Evolutionary conservation across 352 stramenopile species (phyloP).

Genomic region (Pythium biforme): DNA sequence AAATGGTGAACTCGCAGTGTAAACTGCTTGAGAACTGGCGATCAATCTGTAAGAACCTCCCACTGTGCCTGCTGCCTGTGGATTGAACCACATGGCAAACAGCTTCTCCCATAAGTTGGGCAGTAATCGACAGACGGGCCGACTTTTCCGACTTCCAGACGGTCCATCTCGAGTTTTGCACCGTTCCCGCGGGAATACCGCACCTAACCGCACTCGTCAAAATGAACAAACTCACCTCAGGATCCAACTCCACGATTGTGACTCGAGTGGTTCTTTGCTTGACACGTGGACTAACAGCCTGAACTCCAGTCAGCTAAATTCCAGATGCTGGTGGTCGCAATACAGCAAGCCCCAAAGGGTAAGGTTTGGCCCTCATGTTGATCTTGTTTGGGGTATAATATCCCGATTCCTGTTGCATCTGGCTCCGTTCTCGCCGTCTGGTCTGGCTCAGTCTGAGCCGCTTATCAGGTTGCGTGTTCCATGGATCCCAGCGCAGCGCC

Average conservation of each 20-base stretch:
- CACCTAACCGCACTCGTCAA: conserved; percentile 6
- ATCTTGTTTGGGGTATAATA: too few species aligned
- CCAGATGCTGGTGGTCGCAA: too few species aligned
- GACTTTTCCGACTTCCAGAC: neutral
- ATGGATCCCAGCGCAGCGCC: neutral
- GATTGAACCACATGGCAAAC: conserved; percentile 6
- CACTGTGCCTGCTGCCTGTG: conserved; percentile 2
- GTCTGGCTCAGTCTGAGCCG: neutral
- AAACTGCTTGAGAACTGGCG: neutral
- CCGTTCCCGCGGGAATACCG: too few species aligned
- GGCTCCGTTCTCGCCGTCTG: neutral
- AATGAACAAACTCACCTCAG: neutral
- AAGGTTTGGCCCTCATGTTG: too few species aligned
- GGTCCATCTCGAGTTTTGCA: neutral
- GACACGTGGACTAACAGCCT: neutral
- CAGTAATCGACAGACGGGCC: conserved; percentile 13
- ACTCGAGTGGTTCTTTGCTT: neutral
- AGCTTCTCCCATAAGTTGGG: neutral
- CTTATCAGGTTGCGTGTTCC: conserved; percentile 16
- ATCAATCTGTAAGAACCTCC: neutral
- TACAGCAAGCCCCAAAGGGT: too few species aligned
- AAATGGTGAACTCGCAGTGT: neutral
- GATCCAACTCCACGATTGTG: neutral
- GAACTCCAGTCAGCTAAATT: too few species aligned
- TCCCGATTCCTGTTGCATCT: too few species aligned